Percentiles rank a stretch among this genome's conserved stretches.
Conservation (phyloP, 2,329 filamentous ascomycete genomes). For the Paramyrothecium sp. region DNA sequence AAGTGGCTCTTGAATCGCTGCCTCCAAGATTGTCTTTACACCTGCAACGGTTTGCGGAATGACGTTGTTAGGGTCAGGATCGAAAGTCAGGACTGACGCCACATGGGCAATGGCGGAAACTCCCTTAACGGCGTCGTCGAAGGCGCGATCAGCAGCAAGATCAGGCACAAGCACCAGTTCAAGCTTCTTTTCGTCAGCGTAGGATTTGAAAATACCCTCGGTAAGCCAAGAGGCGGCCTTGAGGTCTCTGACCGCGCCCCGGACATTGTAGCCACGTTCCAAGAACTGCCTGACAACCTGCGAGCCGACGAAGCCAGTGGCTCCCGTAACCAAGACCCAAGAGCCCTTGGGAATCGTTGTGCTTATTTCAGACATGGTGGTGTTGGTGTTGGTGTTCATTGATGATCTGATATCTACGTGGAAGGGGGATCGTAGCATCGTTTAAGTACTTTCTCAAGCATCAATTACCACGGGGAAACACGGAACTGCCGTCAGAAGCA, state of each 20-base stretch:
- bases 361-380: too few species aligned
- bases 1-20: too few species aligned
- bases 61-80: slow-evolving; percentile 37
- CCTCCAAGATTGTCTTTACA: slow-evolving; percentile 10
- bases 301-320: slow-evolving; percentile 42
- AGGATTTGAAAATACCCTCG: slow-evolving; percentile 25
- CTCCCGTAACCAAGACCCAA: slow-evolving; percentile 43
- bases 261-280: slow-evolving; percentile 37
- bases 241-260: slow-evolving; percentile 40
- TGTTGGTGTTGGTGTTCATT: too few species aligned
- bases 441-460: too few species aligned
- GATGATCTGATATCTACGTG: too few species aligned
- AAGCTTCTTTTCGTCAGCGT: slow-evolving; percentile 26
- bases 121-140: slow-evolving; percentile 27
- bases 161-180: slow-evolving; percentile 36
- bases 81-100: slow-evolving; percentile 38
- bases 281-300: slow-evolving; percentile 40
- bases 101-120: slow-evolving; percentile 42
- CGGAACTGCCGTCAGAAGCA: too few species aligned
- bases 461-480: too few species aligned
- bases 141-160: slow-evolving; percentile 31
- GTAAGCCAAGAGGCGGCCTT: slow-evolving; percentile 31
- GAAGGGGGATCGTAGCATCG: too few species aligned
- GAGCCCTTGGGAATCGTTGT: slow-evolving; percentile 22
- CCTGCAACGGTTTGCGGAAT: slow-evolving; percentile 36